Base-by-base conservation (phyloP, 495 filamentous ascomycete genomes). In the Hypoxylon lienhwacheense region DNA sequence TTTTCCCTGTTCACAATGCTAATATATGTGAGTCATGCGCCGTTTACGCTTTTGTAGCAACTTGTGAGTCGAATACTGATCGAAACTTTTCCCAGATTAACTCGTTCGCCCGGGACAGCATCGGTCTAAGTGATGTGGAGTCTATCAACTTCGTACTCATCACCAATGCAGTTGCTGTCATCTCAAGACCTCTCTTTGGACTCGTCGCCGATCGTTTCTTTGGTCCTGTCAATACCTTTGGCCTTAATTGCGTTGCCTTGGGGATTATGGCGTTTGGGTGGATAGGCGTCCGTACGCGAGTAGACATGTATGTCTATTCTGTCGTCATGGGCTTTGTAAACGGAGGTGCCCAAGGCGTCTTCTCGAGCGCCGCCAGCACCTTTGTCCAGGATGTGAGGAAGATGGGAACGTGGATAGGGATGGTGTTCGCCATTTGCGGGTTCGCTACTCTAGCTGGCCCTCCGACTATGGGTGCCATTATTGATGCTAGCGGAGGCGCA, bases 1-100 rank as follows among this genome's bases (percentile, higher is more conserved):
- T 75, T 65, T 64, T 69, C 63, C 10, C 60, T 76, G 11, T 75
- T 72, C 44, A 74, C 74, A 54, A 72, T 67, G 25, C 68, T 70
- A 45, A 69, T 76, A 46, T 76, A 72, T 51, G 73, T 75, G 24
- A 68, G 73, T 45, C 11, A 5, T 41, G 3, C 1, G 3, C 2
- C 2, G n/a, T 16, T 16, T 34, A n/a, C 8, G n/a, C 10, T 28
- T 29, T 37, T 3, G 1, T 21, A 24, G 12, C 15, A 35, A n/a
- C 2, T 45, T 15, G 21, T 44, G 17, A 7, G 2, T 36, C 22
- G 2, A 4, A 12, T 43, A n/a, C 41, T 41, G 14, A 39, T 28
- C 4, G 10, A 33, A 10, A 14, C 33, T 14, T 33, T 16, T 17
- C 26, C 69, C 86, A 90, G 64, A 69, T 86, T 20, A 78, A 83